phyloP scores from a whole-genome alignment of 2,329 filamentous ascomycete species.

The Myriosclerotinia duriaeana region DNA sequence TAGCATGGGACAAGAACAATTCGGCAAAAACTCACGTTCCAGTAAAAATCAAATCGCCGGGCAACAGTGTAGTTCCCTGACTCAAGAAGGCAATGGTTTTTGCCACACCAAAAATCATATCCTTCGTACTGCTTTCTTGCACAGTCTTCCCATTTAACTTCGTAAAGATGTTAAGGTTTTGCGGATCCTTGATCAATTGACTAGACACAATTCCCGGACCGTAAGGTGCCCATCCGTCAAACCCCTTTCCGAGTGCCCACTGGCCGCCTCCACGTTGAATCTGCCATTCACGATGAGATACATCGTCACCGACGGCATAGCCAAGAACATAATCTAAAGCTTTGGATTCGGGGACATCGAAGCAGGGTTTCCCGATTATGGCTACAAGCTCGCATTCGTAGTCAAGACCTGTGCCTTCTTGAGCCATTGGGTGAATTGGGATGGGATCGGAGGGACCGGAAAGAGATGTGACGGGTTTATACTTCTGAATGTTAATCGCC shows the following conservation, averaged over 20 bases:
- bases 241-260: constrained; percentile 71
- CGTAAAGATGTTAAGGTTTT: constrained; percentile 56
- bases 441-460: constrained; percentile 64
- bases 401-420: constrained; percentile 65
- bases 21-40: constrained; percentile 48
- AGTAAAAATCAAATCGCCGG: constrained; percentile 66
- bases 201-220: constrained; percentile 68
- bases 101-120: constrained; percentile 63
- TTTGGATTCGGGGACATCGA: constrained; percentile 61
- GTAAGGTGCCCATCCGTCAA: constrained; percentile 73
- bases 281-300: constrained; percentile 80
- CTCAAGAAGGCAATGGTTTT: constrained; percentile 60
- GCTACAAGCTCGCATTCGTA: constrained; percentile 79
- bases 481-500: constrained; percentile 36
- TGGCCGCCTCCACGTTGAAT: constrained; percentile 65
- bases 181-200: constrained; percentile 56
- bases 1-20: not conserved
- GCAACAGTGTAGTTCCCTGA: constrained; percentile 60
- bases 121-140: constrained; percentile 57
- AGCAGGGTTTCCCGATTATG: constrained; percentile 67
- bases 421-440: constrained; percentile 63
- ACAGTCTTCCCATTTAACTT: constrained; percentile 59
- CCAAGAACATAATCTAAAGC: constrained; percentile 73
- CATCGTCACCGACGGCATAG: constrained; percentile 74
- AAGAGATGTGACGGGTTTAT: constrained; percentile 67